phyloP scores from a whole-genome alignment of 2,329 filamentous ascomycete genomes.

The Seiridium cupressi region DNA sequence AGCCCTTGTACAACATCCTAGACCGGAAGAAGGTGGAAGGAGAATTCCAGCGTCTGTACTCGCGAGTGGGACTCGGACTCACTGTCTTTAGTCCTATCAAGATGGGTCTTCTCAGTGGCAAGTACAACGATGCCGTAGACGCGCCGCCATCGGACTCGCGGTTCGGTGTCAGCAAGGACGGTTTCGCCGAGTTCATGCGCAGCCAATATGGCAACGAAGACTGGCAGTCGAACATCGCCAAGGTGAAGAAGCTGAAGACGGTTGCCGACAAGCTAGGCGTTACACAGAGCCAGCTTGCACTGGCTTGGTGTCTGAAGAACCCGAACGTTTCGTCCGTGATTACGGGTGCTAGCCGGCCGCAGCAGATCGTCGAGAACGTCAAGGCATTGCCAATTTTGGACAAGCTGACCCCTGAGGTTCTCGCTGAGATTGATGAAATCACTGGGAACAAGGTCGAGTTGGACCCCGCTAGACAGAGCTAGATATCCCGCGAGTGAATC shows the following conservation, averaged over 20 bases:
- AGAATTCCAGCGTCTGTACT: conserved; percentile 60
- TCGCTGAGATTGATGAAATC: conserved; percentile 59
- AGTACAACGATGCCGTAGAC: conserved; percentile 64
- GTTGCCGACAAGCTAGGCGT: conserved; percentile 65
- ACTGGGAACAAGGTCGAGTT: conserved; percentile 49
- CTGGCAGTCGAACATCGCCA: conserved; percentile 56
- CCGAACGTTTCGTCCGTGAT: conserved; percentile 61
- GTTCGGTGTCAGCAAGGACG: conserved; percentile 32
- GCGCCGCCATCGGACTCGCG: conserved; percentile 41
- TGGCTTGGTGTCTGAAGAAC: conserved; percentile 64
- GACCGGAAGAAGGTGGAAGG: conserved; percentile 60
- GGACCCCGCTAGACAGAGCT: conserved; percentile 11
- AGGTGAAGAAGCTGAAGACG: conserved; percentile 57
- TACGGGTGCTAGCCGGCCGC: conserved; percentile 55
- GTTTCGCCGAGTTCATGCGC: conserved; percentile 56
- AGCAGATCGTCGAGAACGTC: conserved; percentile 61
- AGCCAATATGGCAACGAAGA: conserved; percentile 47
- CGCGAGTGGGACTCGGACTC: conserved; percentile 57
- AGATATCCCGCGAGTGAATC: neutral
- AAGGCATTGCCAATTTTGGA: conserved; percentile 50
- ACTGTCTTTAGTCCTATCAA: conserved; percentile 63
- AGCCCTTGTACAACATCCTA: conserved; percentile 66
- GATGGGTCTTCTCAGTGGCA: conserved; percentile 61
- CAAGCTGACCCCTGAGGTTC: conserved; percentile 56
- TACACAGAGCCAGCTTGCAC: conserved; percentile 53